Conservation (phyloP, 2,329 filamentous ascomycete species). For the Periconia macrospinosa region DNA sequence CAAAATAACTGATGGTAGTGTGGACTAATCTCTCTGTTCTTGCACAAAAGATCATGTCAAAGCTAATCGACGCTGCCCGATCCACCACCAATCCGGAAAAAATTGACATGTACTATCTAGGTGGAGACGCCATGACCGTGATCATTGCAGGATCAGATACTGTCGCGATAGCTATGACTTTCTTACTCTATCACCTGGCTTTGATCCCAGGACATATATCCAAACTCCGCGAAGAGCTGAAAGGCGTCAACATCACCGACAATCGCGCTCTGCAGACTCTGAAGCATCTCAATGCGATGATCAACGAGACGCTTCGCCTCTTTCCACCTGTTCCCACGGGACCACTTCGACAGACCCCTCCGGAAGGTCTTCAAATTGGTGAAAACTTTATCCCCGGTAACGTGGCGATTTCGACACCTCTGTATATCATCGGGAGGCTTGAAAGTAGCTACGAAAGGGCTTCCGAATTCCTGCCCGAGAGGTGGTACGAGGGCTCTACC, state of each 20-base stretch:
- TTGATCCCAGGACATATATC: neutral
- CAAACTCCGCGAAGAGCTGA: conserved; percentile 3
- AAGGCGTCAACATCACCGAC: neutral
- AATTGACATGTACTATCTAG: conserved; percentile 3
- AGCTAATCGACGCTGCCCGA: conserved; percentile 3
- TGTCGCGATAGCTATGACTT: conserved; percentile 1
- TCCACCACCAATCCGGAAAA: neutral
- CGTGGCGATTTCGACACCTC: conserved; percentile 1
- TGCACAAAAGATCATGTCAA: neutral
- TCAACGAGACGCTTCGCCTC: conserved; percentile 38
- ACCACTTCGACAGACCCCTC: conserved; percentile 38
- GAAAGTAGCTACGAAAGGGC: conserved; percentile 2
- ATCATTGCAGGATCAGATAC: conserved; percentile 12
- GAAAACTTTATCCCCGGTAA: conserved; percentile 9
- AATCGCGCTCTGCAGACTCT: neutral
- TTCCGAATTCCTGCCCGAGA: conserved; percentile 11
- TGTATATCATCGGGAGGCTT: conserved; percentile 1
- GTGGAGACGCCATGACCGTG: conserved; percentile 6
- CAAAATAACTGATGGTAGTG: too few species aligned
- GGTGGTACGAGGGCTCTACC: conserved; percentile 2
- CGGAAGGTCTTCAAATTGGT: conserved; percentile 25
- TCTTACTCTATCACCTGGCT: conserved; percentile 8
- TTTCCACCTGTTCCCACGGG: conserved; percentile 39
- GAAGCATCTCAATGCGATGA: conserved; percentile 4
- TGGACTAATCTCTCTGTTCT: neutral